Evolutionary conservation across 2,329 filamentous ascomycete genomes (phyloP), one percentile per base, ranked within the genome.

Genomic region (Ascochyta rabiei): DNA sequence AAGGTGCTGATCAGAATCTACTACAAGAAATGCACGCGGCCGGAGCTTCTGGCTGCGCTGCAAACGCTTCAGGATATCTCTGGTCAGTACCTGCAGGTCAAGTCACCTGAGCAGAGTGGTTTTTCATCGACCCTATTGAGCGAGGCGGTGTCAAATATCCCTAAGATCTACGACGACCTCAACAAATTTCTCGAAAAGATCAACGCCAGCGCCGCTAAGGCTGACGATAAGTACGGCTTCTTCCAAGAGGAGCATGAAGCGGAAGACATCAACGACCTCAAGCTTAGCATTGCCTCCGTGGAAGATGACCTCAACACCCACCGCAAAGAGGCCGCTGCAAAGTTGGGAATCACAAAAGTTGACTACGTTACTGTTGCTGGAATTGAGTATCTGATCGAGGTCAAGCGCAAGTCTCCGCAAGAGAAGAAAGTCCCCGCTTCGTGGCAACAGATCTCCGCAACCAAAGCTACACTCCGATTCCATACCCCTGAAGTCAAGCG

Each of bases 1-100:
- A 92, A 95, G 64, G 95, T 90, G 57, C 80, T 99, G 40, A 93
- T 98, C 67, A 86, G 95, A 39, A 96, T 99, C 55, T 99, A 98
- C 79, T 99, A 99, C 75, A 92, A 93, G 44, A 97, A 96, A 77
- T 98, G 93, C 74, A 89, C 90, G 0, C 87, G 95, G 0, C 89
- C 93, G 0, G 95, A 99, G 74, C 85, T 99, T 4, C 81, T 98
- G 2, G 86, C 85, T 0, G 88, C 96, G 4, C 81, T 99, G 1
- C 93, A 98, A 73, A 89, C 90, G 0, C 80, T 99, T 53, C 92
- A 96, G 67, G 84, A 81, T 54, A 91, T 98, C 40, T 85, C 91
- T 0, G 86, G 84, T 50, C 89, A 95, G 66, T 98, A 91, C 69
- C 79, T 84, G 0, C 80, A 84, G 57, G 82, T 91, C 58, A 88